Evolutionary conservation across 495 filamentous ascomycete genomes (phyloP).

Genomic region (Tuber aestivum): DNA sequence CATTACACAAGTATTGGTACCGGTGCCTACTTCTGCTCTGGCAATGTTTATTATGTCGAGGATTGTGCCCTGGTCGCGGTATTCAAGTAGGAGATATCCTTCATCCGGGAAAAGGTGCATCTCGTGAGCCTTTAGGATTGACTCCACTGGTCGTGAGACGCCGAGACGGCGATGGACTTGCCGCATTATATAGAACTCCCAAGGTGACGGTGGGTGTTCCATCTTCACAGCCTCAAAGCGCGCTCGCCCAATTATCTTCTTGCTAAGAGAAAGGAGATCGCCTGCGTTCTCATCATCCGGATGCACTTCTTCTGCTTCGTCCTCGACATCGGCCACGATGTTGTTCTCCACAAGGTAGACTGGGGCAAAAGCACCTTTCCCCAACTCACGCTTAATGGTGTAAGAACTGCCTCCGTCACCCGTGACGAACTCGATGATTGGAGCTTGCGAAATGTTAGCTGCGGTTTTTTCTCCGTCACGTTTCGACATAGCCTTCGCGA

Average conservation of each 20-base stretch:
- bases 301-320: constrained; percentile 50
- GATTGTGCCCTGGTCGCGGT: constrained; percentile 81
- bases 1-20: constrained; percentile 56
- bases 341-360: constrained; percentile 83
- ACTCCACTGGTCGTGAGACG: constrained; percentile 61
- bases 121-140: constrained; percentile 73
- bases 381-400: constrained; percentile 78
- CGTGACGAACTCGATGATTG: constrained; percentile 63
- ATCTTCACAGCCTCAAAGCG: constrained; percentile 82
- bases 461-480: constrained; percentile 58
- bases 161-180: constrained; percentile 68
- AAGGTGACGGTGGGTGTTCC: constrained; percentile 74
- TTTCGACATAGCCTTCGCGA: constrained; percentile 59
- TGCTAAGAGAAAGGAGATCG: constrained; percentile 40
- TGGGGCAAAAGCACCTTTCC: constrained; percentile 86
- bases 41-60: constrained; percentile 88
- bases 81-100: constrained; percentile 79
- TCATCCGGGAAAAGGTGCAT: constrained; percentile 84
- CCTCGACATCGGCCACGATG: constrained; percentile 44
- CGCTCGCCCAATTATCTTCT: constrained; percentile 30
- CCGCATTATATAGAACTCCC: constrained; percentile 97
- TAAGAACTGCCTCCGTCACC: constrained; percentile 55
- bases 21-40: constrained; percentile 55
- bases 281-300: constrained; percentile 50
- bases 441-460: constrained; percentile 52